phyloP scores from a whole-genome alignment of 2,329 filamentous ascomycete genomes.

The Waltergamsia citrina region DNA sequence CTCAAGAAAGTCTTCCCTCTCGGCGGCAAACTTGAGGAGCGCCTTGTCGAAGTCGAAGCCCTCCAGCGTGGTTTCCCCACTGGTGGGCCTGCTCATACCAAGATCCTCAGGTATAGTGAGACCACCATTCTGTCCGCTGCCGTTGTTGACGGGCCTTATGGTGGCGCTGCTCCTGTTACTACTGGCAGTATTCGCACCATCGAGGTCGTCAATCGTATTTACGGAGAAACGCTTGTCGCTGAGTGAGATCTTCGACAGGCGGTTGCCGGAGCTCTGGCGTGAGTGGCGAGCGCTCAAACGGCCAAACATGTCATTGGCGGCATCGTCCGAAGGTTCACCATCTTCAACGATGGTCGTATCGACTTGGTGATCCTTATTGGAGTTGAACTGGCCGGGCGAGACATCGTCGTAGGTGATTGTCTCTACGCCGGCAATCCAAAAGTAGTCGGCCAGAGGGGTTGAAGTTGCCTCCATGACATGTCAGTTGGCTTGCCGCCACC shows the following conservation, averaged over 20 bases:
- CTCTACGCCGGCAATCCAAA: constrained; percentile 67
- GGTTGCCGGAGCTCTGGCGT: constrained; percentile 49
- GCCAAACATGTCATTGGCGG: constrained; percentile 14
- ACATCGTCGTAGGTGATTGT: constrained; percentile 55
- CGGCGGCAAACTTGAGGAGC: constrained; percentile 87
- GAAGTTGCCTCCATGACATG: constrained; percentile 52
- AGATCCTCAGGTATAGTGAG: constrained; percentile 3
- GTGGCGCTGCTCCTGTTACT: constrained; percentile 61
- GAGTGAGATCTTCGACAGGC: constrained; percentile 44
- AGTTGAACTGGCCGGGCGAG: constrained; percentile 14
- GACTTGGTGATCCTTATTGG: constrained; percentile 18
- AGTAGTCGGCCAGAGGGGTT: constrained; percentile 62
- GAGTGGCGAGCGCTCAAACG: constrained; percentile 37
- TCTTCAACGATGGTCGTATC: constrained; percentile 55
- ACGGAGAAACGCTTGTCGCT: constrained; percentile 40
- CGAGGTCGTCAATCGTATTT: constrained; percentile 46
- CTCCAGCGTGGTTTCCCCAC: constrained; percentile 24
- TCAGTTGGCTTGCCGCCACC: constrained; percentile 17
- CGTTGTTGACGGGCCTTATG: constrained; percentile 36
- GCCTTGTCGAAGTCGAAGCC: constrained; percentile 94
- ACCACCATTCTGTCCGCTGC: constrained; percentile 9
- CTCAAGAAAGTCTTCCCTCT: constrained; percentile 86
- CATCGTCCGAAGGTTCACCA: constrained; percentile 41
- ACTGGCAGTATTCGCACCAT: constrained; percentile 44
- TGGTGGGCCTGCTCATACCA: constrained; percentile 7